These are phyloP conservation scores for Microbotryum violaceum DNA, from an alignment of 1,284 basidiomycete species.

Conservation along the genomic window DNA sequence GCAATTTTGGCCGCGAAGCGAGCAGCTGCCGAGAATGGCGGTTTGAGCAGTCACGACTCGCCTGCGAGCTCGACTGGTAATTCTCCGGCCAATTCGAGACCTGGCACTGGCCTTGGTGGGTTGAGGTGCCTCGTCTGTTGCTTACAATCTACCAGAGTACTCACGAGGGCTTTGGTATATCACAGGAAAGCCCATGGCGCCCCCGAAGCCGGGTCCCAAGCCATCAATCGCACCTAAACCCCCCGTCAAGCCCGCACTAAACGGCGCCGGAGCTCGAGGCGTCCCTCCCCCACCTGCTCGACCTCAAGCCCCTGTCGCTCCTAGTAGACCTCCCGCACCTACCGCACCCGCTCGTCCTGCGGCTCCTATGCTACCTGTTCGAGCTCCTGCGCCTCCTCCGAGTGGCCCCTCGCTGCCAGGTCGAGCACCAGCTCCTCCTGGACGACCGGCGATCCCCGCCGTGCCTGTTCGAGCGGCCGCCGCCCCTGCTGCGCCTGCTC, in stretches of 20 bases:
- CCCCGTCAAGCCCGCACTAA: conserved; percentile 12
- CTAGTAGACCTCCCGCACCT: conserved; percentile 2
- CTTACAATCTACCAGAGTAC: not conserved
- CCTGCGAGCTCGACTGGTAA: conserved; percentile 10
- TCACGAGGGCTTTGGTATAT: not conserved
- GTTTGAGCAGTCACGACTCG: not conserved
- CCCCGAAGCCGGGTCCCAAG: conserved; percentile 46
- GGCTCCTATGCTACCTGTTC: conserved; percentile 10
- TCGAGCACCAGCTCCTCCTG: conserved; percentile 10
- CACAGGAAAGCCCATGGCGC: conserved; percentile 26
- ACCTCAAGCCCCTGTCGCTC: not conserved
- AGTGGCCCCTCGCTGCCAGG: conserved; percentile 1
- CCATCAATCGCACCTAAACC: conserved; percentile 47
- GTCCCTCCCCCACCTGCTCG: conserved; percentile 2
- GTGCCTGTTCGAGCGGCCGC: conserved; percentile 2
- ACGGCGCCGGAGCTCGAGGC: too few relatives aligned
- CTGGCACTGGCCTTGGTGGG: conserved; percentile 20
- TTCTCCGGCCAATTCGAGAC: conserved; percentile 15
- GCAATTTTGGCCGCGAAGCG: conserved; percentile 44
- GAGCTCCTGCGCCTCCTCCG: conserved; percentile 21
- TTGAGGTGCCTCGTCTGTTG: not conserved
- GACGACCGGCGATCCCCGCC: conserved; percentile 17
- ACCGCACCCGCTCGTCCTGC: not conserved
- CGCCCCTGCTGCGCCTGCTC: conserved; percentile 22
- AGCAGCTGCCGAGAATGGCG: conserved; percentile 36